Evolutionary conservation across 768 basidiomycete genomes (phyloP), one percentile per base, ranked within the genome.

Genomic region (Megacollybia marginata): DNA sequence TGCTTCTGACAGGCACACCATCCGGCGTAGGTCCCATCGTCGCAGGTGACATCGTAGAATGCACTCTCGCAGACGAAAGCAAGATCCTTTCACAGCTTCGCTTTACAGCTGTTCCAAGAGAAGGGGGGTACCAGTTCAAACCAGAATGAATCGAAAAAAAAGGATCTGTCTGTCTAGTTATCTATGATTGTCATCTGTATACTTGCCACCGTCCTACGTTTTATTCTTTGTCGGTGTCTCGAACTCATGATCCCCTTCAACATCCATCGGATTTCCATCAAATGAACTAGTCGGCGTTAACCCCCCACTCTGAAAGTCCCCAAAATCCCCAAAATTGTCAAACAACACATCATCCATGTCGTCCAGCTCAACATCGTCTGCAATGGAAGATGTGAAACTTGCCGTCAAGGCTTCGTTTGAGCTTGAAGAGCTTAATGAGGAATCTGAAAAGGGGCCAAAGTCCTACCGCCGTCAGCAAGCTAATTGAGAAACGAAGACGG

Each of bases 1-100:
- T 95, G n/a, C 70, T 96, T 52, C 71, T 96, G 33, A 95, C 92
- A 0, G 91, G 92, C 5, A 98, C 95, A 1, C 95, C 95, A 1
- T 78, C 85, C 0, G 95, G 95, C 15, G 92, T 97, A 4, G 92
- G 93, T 16, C 81, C 83, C 1, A 61, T 97, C 49, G 52, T 61
- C 0, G 76, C 84, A 2, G 91, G 90, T 0, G 93, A 98, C 68
- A 75, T 71, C 28, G 75, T 98, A 52, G 79, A 83, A 53, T 96
- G 92, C 50, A 68, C 74, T 4, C 65, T 98, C 44, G 69, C 76
- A 5, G 81, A 84, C 53, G 60, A 71, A 4, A 77, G 80, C 23
- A 72, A 80, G 49, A 68, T 78, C 45, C 65, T 97, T 16, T 74
- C 79, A 23, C 69, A 69, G 20, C 73, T 94, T 38, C 65, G 78